Evolutionary conservation across 768 basidiomycete species (phyloP), one percentile per base, ranked within the genome.

Genomic region (Leccinum uliginosum): DNA sequence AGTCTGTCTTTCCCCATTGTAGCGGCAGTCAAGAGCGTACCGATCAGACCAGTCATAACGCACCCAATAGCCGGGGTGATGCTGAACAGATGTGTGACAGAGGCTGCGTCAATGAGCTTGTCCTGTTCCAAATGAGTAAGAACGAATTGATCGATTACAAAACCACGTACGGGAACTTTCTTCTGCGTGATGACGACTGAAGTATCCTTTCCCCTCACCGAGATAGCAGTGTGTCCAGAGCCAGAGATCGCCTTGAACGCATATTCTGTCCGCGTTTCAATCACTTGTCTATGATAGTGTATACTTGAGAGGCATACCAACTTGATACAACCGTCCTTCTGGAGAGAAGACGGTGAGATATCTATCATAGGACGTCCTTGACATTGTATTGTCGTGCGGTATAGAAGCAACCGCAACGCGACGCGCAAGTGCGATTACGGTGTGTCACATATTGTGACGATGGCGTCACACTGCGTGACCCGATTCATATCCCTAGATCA

Each of bases 221-320:
- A 83, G 51, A 99, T 82, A 1, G 96, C 85, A 2, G 97, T 98
- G 67, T 98, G 93, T 1, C 94, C 96, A 1, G 94, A 93, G 54
- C 93, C 93, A 60, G 94, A 93, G 72, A 98, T 98, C 49, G 97
- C 97, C 75, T 98, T 99, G 87, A 98, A 98, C 26, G 97, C 96
- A 80, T 98, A 98, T 77, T 98, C 95, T 98, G 59, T 51, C 27
- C 52, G 58, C 53, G 27, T 57, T 57, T 58, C 60, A 57, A 14
- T 47, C 29, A 44, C 34, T 8, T 24, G 2, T 12, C 8, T 14
- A 4, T 1, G 34, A 50, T 17, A 10, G 4, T 56, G 43, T 10
- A 47, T 10, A 48, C 38, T 32, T 29, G 17, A 21, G 29, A 3
- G 44, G 78, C 89, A 65, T 66, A 91, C 93, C 97, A 71, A 98